Evolutionary conservation across 768 basidiomycete genomes (phyloP).

Genomic region (Harrya chromipes): DNA sequence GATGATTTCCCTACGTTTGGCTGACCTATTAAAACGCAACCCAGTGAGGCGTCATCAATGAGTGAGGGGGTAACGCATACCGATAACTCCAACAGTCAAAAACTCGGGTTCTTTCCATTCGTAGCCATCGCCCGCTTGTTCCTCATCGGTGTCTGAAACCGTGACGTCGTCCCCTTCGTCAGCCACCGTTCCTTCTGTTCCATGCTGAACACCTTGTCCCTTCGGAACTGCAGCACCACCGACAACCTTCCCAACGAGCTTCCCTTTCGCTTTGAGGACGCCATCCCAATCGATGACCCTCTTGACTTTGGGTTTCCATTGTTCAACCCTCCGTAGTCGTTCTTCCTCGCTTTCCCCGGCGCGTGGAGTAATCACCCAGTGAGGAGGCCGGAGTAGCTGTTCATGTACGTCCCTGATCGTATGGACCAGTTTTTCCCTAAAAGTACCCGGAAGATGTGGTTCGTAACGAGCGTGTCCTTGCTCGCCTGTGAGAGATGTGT

Average conservation of each 20-base stretch:
- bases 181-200: constrained; percentile 8
- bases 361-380: constrained; percentile 41
- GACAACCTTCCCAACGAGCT: constrained; percentile 43
- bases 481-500: constrained; percentile 32
- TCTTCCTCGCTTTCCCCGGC: constrained; percentile 40
- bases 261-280: constrained; percentile 44
- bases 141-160: constrained; percentile 17
- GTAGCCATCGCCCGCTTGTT: constrained; percentile 6
- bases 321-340: constrained; percentile 45
- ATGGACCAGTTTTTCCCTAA: constrained; percentile 60
- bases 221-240: constrained; percentile 41
- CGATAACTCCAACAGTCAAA: constrained; percentile 81
- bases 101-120: constrained; percentile 47
- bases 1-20: constrained; percentile 97
- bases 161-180: constrained; percentile 22
- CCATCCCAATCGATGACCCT: constrained; percentile 71
- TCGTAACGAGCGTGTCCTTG: constrained; percentile 51
- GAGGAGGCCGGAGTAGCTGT: constrained; percentile 67
- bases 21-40: constrained; percentile 51
- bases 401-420: constrained; percentile 65
- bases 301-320: constrained; percentile 68
- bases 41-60: background rate
- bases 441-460: constrained; percentile 66
- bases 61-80: constrained; percentile 29
- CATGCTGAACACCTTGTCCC: constrained; percentile 4